Percentiles rank a stretch among this genome's conserved stretches.
Conservation (phyloP, 208 protist species). For the Acanthamoeba castellanii region DNA sequence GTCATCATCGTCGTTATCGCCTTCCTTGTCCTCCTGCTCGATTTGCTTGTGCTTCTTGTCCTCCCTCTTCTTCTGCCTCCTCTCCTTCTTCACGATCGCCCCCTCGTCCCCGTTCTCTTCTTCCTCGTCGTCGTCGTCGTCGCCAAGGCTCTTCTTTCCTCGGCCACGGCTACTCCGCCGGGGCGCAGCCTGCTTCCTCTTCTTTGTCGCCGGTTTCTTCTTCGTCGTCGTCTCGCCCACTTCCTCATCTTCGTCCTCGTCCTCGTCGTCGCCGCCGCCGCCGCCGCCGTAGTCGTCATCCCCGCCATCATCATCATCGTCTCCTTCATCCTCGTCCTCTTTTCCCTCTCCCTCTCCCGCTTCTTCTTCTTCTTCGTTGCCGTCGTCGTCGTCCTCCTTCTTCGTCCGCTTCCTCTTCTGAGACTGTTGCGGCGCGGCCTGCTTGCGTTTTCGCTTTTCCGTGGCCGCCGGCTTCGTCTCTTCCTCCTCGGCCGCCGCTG, state of each 20-base stretch:
- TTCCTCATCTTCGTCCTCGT: not conserved
- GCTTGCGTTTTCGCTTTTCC: slow-evolving; percentile 38
- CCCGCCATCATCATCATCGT: not conserved
- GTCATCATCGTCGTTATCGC: not conserved
- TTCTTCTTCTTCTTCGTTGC: not conserved
- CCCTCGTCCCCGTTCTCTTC: not conserved
- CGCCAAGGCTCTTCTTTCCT: not conserved
- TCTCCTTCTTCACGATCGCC: not conserved
- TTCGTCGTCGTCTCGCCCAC: not conserved
- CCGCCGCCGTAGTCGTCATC: not conserved
- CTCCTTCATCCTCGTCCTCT: not conserved
- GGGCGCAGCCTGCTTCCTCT: not conserved
- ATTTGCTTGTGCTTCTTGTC: not conserved
- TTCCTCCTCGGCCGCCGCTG: not conserved
- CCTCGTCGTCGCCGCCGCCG: not conserved
- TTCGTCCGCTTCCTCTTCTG: slow-evolving; percentile 38
- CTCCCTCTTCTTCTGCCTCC: not conserved
- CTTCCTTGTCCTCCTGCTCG: not conserved
- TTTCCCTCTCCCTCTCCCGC: not conserved
- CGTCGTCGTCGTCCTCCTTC: not conserved
- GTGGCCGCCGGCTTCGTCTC: not conserved
- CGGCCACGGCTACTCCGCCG: not conserved
- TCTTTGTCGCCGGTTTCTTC: not conserved
- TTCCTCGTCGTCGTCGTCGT: not conserved
- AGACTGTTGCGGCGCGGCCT: not conserved